These are phyloP conservation scores for Erythrobasidium hasegawianum DNA, from an alignment of 1,284 basidiomycete genomes.

Conservation along the genomic window DNA sequence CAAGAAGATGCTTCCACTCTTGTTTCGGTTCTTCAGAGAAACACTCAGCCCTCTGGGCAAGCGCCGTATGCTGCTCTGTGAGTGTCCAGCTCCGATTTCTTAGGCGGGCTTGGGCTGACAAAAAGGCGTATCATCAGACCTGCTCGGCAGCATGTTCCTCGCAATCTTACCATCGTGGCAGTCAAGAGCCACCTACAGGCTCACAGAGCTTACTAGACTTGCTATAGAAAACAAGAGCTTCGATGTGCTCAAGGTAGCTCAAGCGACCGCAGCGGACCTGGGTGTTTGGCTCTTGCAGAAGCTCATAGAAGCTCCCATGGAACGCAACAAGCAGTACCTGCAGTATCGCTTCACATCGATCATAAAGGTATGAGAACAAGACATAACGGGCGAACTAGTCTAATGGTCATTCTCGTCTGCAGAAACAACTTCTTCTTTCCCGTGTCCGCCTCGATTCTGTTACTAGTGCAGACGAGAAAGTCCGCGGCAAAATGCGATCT, in stretches of 20 bases:
- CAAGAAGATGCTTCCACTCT: not conserved
- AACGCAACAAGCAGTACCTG: conserved; percentile 2
- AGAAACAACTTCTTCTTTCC: not conserved
- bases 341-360: conserved; percentile 2
- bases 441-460: not conserved
- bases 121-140: no score
- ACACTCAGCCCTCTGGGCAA: conserved; percentile 5
- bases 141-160: not conserved
- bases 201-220: not conserved
- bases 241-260: not conserved
- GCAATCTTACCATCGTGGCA: not conserved
- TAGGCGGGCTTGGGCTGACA: no score
- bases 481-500: not conserved
- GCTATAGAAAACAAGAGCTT: not conserved
- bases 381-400: no score
- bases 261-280: not conserved
- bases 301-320: not conserved
- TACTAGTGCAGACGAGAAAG: not conserved
- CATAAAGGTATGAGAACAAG: not conserved
- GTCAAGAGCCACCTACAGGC: not conserved
- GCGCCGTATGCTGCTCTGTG: conserved; percentile 4
- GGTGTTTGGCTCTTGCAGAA: not conserved
- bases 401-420: no score
- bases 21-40: not conserved
- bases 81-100: no score